Conservation (phyloP, 257 asterid genomes). For the Petunia secreta region DNA sequence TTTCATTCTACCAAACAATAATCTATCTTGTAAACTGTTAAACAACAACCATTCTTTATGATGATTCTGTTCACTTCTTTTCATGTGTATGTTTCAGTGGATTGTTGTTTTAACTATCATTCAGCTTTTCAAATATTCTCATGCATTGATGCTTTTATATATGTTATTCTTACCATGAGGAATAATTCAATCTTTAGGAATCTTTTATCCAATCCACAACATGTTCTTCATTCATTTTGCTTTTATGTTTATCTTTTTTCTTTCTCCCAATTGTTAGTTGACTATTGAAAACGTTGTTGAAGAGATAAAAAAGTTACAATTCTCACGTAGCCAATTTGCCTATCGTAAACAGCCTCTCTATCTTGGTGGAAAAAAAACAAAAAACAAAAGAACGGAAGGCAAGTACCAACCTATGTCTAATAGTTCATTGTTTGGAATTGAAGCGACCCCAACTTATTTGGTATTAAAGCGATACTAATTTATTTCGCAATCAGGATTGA, state of each 20-base stretch:
- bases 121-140: constrained; percentile 25
- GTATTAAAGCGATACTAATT: no score
- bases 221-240: neutral
- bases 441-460: no score
- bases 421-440: no score
- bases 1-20: constrained; percentile 27
- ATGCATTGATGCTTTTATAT: constrained; percentile 24
- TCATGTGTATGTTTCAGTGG: constrained; percentile 30
- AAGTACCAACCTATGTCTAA: no score
- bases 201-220: constrained; percentile 27
- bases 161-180: constrained; percentile 23
- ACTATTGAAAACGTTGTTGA: neutral
- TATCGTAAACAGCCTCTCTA: no score
- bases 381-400: no score
- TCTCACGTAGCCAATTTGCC: neutral
- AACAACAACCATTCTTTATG: constrained; percentile 32
- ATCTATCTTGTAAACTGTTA: constrained; percentile 21
- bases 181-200: constrained; percentile 15
- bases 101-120: constrained; percentile 25
- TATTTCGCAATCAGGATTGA: no score
- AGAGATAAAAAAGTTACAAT: neutral
- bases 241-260: neutral
- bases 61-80: constrained; percentile 40
- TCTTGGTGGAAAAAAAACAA: no score
- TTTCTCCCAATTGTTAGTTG: neutral